Evolutionary conservation across 495 filamentous ascomycete genomes (phyloP).

Genomic region (Staphylotrichum tortipilum): DNA sequence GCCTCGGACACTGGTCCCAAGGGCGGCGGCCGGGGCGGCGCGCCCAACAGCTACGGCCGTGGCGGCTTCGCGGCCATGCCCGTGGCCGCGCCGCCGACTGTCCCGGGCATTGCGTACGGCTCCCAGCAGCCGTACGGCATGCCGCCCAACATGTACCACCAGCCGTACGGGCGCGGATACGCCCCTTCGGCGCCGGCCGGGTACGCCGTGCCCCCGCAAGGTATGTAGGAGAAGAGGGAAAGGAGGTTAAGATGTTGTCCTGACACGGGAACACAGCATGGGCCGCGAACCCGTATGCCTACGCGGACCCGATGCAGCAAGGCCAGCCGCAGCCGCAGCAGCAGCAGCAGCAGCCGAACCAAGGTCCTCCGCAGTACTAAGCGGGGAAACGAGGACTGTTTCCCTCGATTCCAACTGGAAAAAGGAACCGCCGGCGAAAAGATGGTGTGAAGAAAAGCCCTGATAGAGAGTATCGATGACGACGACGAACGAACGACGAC

Average conservation of each 20-base stretch:
- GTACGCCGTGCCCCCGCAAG: constrained; percentile 31
- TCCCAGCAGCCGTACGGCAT: constrained; percentile 28
- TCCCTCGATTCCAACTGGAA: too few species aligned
- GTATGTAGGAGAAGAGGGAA: constrained; percentile 18
- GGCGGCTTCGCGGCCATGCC: constrained; percentile 21
- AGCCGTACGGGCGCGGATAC: constrained; percentile 25
- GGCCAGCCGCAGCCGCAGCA: constrained; percentile 25
- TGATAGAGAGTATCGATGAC: not conserved
- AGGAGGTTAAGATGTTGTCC: not conserved
- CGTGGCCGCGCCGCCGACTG: constrained; percentile 22
- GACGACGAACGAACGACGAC: not conserved
- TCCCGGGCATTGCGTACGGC: constrained; percentile 27
- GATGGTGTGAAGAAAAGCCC: not conserved
- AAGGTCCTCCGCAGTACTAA: constrained; percentile 24
- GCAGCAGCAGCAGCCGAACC: constrained; percentile 25
- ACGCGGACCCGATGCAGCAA: constrained; percentile 31
- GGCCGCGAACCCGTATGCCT: constrained; percentile 24
- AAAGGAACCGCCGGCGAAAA: not conserved
- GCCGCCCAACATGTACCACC: constrained; percentile 18
- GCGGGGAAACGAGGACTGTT: constrained; percentile 12
- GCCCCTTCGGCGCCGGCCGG: constrained; percentile 20
- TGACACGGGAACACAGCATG: constrained; percentile 8
- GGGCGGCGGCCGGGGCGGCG: constrained; percentile 44
- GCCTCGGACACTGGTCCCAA: constrained; percentile 70
- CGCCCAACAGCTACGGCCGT: constrained; percentile 24